Conservation (phyloP, 345 rosid species). For the Camelina sativa region DNA sequence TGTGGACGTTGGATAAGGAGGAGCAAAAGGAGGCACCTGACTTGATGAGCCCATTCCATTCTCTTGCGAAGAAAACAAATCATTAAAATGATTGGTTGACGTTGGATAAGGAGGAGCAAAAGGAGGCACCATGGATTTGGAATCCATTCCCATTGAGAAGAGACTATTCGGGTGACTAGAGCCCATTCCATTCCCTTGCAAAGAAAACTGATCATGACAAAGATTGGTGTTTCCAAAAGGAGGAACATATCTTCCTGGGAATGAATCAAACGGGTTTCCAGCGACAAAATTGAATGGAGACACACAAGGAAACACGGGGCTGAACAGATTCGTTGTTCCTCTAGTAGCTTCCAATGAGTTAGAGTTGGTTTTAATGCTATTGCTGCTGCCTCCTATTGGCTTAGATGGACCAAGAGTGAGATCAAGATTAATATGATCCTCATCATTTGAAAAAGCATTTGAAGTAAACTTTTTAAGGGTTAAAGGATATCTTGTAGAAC, state of each 20-base stretch:
- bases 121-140: not conserved
- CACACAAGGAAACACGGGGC: not conserved
- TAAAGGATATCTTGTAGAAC: not conserved
- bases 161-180: not conserved
- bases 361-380: not conserved
- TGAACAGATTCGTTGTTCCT: slow-evolving; percentile 4
- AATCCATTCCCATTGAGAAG: not conserved
- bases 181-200: not conserved
- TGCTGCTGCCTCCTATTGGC: not conserved
- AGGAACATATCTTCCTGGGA: not conserved
- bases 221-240: not conserved
- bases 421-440: not conserved
- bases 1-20: not conserved
- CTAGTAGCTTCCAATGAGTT: not conserved
- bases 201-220: not conserved
- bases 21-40: not conserved
- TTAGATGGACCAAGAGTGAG: slow-evolving; percentile 20
- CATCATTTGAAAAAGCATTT: not conserved
- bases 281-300: not conserved
- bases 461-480: not conserved
- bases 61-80: not conserved
- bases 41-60: not conserved
- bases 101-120: not conserved
- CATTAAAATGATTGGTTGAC: not conserved
- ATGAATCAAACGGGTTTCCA: slow-evolving; percentile 6